A percentile compares a stretch with the other conserved stretches of the same genome.
Conservation (phyloP, 2,329 filamentous ascomycete species). For the Atkinsonella texensis region DNA sequence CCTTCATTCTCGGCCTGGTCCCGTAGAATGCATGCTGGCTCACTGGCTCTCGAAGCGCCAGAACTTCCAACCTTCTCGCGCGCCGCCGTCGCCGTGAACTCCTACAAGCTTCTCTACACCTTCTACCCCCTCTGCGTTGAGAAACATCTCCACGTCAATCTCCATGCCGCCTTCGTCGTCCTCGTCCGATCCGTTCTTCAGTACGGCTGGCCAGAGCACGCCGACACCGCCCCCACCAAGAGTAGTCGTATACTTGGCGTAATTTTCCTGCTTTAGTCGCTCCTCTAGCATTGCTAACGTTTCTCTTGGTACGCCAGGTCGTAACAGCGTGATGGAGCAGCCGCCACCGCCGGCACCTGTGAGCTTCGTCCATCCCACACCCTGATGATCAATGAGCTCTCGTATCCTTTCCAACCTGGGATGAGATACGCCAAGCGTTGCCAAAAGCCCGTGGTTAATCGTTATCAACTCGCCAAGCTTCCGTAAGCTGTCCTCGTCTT, state of each 20-base stretch:
- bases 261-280: slow-evolving; percentile 59
- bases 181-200: slow-evolving; percentile 73
- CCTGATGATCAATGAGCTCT: slow-evolving; percentile 78
- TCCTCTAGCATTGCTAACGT: slow-evolving; percentile 52
- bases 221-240: slow-evolving; percentile 89
- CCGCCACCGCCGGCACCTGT: slow-evolving; percentile 93
- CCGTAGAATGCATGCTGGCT: not conserved
- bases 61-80: slow-evolving; percentile 75
- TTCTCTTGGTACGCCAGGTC: slow-evolving; percentile 46
- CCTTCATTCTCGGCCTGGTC: not conserved
- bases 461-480: slow-evolving; percentile 78
- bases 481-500: slow-evolving; percentile 50
- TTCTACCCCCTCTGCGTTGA: slow-evolving; percentile 71
- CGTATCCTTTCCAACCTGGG: slow-evolving; percentile 84
- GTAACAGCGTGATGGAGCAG: slow-evolving; percentile 84
- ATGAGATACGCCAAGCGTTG: slow-evolving; percentile 88
- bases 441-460: slow-evolving; percentile 85
- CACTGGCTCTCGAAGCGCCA: slow-evolving; percentile 52
- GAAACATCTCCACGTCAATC: slow-evolving; percentile 75
- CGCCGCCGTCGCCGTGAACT: slow-evolving; percentile 55
- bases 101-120: slow-evolving; percentile 83
- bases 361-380: slow-evolving; percentile 93
- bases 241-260: slow-evolving; percentile 76
- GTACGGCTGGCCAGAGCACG: slow-evolving; percentile 82
- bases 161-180: slow-evolving; percentile 75